Percentiles rank a stretch among this genome's conserved stretches.
Evolutionary conservation across 1,284 basidiomycete genomes (phyloP).

Genomic region (Coniferiporia weirii): DNA sequence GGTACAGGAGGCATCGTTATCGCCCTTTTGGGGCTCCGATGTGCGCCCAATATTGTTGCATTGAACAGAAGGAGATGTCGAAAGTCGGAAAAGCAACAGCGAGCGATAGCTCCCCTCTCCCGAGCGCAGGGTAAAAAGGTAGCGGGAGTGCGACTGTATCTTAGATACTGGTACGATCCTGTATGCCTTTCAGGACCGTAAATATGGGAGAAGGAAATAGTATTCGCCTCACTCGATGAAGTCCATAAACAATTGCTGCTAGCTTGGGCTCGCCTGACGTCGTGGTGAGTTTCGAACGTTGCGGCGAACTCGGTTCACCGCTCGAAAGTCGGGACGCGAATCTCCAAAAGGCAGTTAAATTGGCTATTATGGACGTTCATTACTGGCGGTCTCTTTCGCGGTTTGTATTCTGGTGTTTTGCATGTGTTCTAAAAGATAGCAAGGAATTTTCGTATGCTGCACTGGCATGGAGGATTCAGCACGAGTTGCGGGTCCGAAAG

Average conservation of each 20-base stretch:
- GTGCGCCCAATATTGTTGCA: constrained; percentile 6
- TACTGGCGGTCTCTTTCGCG: too few relatives aligned
- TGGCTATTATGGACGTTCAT: too few relatives aligned
- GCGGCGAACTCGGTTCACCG: too few relatives aligned
- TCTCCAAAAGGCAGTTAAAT: too few relatives aligned
- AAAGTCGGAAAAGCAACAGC: constrained; percentile 65
- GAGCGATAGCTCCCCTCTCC: constrained; percentile 60
- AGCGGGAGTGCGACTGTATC: constrained; percentile 62
- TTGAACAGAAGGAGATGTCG: constrained; percentile 7
- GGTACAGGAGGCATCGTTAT: constrained; percentile 6
- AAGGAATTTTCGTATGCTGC: too few relatives aligned
- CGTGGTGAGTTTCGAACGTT: too few relatives aligned
- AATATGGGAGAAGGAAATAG: not conserved
- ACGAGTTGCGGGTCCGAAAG: too few relatives aligned
- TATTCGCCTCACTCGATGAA: constrained; percentile 10
- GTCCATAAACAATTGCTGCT: not conserved
- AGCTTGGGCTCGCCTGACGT: not conserved
- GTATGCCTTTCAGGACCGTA: constrained; percentile 10
- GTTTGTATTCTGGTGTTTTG: too few relatives aligned
- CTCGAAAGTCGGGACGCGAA: too few relatives aligned
- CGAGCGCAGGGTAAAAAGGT: constrained; percentile 63
- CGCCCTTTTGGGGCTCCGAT: constrained; percentile 8
- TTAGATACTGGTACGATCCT: constrained; percentile 46
- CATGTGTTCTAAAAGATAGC: too few relatives aligned
- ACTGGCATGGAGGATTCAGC: too few relatives aligned